Evolutionary conservation across 306 rosid species (phyloP).

Genomic region (Vicia faba): DNA sequence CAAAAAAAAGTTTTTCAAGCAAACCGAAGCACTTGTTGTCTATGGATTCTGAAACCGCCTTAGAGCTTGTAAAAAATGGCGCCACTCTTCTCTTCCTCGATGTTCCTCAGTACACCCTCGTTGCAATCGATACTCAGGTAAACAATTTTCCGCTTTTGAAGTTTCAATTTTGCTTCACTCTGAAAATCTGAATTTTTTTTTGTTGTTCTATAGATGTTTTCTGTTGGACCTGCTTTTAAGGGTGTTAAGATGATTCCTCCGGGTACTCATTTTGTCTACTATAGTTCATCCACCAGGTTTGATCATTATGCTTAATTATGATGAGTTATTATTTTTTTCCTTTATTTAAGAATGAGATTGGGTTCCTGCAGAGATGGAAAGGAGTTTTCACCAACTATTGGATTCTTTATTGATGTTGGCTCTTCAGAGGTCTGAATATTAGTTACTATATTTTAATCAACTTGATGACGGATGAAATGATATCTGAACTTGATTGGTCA

Average conservation of each 20-base stretch:
- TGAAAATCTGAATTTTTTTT: neutral
- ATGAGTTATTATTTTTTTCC: neutral
- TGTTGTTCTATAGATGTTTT: conserved; percentile 57
- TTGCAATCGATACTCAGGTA: conserved; percentile 89
- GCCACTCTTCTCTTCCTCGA: conserved; percentile 76
- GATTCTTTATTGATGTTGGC: conserved; percentile 60
- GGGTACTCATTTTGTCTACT: conserved; percentile 82
- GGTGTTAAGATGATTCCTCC: conserved; percentile 97
- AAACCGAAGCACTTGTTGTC: too few relatives aligned
- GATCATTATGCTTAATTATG: conserved; percentile 15
- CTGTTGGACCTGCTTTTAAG: conserved; percentile 80
- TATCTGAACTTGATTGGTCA: conserved; percentile 9
- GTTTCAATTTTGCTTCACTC: conserved; percentile 8
- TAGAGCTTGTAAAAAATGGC: conserved; percentile 73
- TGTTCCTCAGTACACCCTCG: conserved; percentile 77
- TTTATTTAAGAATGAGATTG: too few relatives aligned
- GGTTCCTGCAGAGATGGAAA: conserved; percentile 63
- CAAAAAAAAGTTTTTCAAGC: too few relatives aligned
- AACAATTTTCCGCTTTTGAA: neutral
- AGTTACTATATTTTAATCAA: neutral
- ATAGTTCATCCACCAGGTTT: conserved; percentile 87
- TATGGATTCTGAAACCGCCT: conserved; percentile 73
- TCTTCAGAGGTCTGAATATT: conserved; percentile 66
- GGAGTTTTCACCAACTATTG: conserved; percentile 81
- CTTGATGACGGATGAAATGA: conserved; percentile 9